Percentiles rank a stretch among this genome's conserved stretches.
Evolutionary conservation across 2,329 filamentous ascomycete species (phyloP).

Genomic region (Emydomyces testavorans): DNA sequence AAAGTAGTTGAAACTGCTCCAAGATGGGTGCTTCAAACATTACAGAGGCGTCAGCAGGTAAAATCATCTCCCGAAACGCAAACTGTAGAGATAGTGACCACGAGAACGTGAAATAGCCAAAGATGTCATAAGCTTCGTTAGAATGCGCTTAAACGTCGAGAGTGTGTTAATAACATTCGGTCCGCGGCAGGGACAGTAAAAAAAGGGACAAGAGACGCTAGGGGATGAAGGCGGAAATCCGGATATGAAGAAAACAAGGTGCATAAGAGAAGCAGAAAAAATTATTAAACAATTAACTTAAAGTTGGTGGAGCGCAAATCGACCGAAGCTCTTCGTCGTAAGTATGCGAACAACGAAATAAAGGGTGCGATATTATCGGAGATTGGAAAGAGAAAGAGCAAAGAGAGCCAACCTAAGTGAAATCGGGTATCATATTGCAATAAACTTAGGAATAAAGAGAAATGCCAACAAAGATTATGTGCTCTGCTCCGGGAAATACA

Average conservation of each 20-base stretch:
- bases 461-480: neutral
- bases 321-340: neutral
- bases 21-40: neutral
- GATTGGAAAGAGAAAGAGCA: neutral
- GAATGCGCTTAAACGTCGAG: too few relatives aligned
- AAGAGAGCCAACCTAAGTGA: neutral
- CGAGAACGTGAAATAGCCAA: too few relatives aligned
- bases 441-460: neutral
- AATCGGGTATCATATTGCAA: constrained; percentile 5
- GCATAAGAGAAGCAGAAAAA: neutral
- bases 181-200: too few relatives aligned
- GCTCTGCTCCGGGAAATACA: too few relatives aligned
- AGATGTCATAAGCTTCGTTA: too few relatives aligned
- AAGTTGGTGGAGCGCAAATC: neutral
- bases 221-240: too few relatives aligned
- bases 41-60: neutral
- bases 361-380: neutral
- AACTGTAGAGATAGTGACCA: neutral
- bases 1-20: neutral
- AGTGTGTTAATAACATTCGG: too few relatives aligned
- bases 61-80: neutral
- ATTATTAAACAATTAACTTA: constrained; percentile 5
- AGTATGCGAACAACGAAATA: neutral
- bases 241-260: neutral
- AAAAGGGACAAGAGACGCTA: too few relatives aligned